phyloP scores from a whole-genome alignment of 1,284 basidiomycete genomes.

The Psilocybe mexicana region DNA sequence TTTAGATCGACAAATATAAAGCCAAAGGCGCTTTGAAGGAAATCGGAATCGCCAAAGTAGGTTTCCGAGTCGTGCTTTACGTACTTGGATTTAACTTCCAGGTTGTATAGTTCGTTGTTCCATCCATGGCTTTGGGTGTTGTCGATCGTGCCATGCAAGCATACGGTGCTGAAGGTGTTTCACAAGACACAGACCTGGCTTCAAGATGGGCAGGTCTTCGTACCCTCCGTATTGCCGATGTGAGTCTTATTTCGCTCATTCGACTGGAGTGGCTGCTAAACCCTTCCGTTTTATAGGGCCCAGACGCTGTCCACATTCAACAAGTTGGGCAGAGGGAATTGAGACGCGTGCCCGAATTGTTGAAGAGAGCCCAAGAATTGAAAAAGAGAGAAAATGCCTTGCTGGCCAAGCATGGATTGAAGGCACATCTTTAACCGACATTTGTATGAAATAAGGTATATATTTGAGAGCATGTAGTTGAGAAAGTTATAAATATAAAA shows the following conservation, averaged over 20 bases:
- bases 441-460: not conserved
- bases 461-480: too few species aligned
- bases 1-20: slow-evolving; percentile 82
- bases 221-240: slow-evolving; percentile 90
- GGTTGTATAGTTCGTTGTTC: slow-evolving; percentile 78
- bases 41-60: slow-evolving; percentile 94
- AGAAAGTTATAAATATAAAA: too few species aligned
- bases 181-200: slow-evolving; percentile 87
- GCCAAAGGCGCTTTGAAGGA: slow-evolving; percentile 97
- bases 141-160: slow-evolving; percentile 95
- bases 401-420: slow-evolving; percentile 59
- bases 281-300: slow-evolving; percentile 55
- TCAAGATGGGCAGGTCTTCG: slow-evolving; percentile 77
- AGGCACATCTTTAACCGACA: slow-evolving; percentile 48
- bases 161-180: slow-evolving; percentile 93
- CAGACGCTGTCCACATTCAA: slow-evolving; percentile 91
- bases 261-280: slow-evolving; percentile 11
- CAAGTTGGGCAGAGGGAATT: slow-evolving; percentile 90
- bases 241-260: slow-evolving; percentile 38
- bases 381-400: slow-evolving; percentile 62
- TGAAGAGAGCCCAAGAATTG: slow-evolving; percentile 51
- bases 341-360: slow-evolving; percentile 62
- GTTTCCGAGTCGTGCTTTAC: slow-evolving; percentile 14
- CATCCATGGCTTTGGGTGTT: slow-evolving; percentile 83
- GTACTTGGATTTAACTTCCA: slow-evolving; percentile 8